Evolutionary conservation across 306 rosid genomes (phyloP), one percentile per base, ranked within the genome.

Genomic region (Dryas drummondii): DNA sequence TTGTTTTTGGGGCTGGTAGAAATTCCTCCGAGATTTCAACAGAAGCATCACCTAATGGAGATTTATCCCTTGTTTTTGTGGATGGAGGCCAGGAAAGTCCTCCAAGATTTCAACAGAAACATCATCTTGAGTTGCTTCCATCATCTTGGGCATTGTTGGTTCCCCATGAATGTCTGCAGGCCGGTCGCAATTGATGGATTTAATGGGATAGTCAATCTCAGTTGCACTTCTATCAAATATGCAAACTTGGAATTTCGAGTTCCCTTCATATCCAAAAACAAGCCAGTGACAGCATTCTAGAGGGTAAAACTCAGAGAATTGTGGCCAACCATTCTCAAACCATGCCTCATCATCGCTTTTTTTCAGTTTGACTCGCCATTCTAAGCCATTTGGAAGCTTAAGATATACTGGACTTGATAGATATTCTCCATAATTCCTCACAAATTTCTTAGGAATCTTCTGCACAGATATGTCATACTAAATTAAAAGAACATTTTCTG

Each of bases 191-290:
- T 22, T 22, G 22, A 22, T 22, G 22, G 22, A 22, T 22, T 22
- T 22, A 22, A 22, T 22, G 22, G 87, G 79, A 68, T 80, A 83
- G 3, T 80, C 74, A 19, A 76, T 80, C 61, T 72, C 84, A 4
- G 17, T 9, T 5, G 73, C 55, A 63, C 54, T 76, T n/a, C 5
- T 13, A 27, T 83, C 87, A 49, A 76, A 71, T 46, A 78, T 71
- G 19, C 14, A 5, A 26, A 78, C 77, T 9, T n/a, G 16, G 11
- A 71, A 78, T 45, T 26, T 48, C 5, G 66, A 71, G 3, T 63
- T 64, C 42, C 72, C 77, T 27, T 78, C 72, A 1, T 71, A 71
- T 71, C 67, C 57, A 10, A 78, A 78, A 22, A 17, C 15, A 8
- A 78, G 17, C 0, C 53, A 53, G 56, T 71, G 22, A 8, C 72